A percentile compares a stretch with the other conserved stretches of the same genome.
Evolutionary conservation across 495 filamentous ascomycete genomes (phyloP).

Genomic region (Trichocladium antarcticum): DNA sequence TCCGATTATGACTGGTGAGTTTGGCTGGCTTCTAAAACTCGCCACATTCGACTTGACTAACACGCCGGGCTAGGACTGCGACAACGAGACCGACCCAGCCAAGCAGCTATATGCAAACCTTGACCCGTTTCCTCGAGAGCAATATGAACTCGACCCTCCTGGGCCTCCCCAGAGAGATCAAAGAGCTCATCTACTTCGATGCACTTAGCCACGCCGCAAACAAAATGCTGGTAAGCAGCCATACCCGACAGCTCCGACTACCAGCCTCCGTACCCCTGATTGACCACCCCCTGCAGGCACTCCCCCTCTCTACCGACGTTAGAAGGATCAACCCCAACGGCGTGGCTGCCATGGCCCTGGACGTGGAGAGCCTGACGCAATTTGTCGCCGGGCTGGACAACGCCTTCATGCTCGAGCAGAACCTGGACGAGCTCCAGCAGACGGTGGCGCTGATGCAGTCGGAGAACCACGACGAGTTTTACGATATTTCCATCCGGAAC

Average conservation of each 20-base stretch:
- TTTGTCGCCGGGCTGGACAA: conserved; percentile 79
- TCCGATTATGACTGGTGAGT: conserved; percentile 87
- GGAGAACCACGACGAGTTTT: conserved; percentile 89
- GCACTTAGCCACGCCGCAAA: conserved; percentile 82
- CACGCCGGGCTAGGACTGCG: conserved; percentile 42
- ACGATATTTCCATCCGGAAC: conserved; percentile 73
- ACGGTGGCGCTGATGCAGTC: conserved; percentile 74
- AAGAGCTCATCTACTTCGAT: conserved; percentile 95
- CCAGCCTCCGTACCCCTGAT: not conserved
- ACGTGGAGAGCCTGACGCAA: conserved; percentile 67
- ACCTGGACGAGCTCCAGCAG: conserved; percentile 86
- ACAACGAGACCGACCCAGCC: conserved; percentile 53
- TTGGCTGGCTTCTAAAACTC: not conserved
- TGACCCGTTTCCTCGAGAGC: conserved; percentile 86
- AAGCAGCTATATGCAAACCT: conserved; percentile 84
- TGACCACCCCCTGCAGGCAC: conserved; percentile 38
- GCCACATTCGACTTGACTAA: not conserved
- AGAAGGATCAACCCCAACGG: conserved; percentile 80
- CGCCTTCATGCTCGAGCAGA: conserved; percentile 64
- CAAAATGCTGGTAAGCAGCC: conserved; percentile 58
- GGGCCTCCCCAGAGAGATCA: conserved; percentile 85
- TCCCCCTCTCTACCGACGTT: conserved; percentile 69
- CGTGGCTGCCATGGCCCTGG: conserved; percentile 64
- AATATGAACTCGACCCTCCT: conserved; percentile 93
- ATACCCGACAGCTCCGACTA: not conserved